phyloP scores from a whole-genome alignment of 345 rosid species.

The Lepidium didymum region DNA sequence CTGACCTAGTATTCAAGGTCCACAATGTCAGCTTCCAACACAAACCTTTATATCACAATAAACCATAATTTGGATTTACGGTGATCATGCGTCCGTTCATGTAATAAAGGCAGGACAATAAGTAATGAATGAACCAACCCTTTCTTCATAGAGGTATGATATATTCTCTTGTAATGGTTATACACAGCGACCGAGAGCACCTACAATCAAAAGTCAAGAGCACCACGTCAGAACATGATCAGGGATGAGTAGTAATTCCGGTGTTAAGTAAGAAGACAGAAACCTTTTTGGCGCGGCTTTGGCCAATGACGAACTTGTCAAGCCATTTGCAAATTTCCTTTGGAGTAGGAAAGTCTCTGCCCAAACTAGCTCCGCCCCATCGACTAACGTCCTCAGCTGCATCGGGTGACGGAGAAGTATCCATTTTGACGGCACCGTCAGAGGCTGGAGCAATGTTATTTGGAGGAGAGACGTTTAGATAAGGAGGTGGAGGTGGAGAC shows the following conservation, averaged over 20 bases:
- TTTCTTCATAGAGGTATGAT: constrained; percentile 50
- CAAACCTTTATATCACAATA: not conserved
- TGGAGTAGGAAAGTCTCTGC: constrained; percentile 87
- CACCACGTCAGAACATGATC: not conserved
- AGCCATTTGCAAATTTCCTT: constrained; percentile 85
- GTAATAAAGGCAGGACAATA: not conserved
- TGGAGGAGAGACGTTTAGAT: constrained; percentile 52
- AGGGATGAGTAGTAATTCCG: not conserved
- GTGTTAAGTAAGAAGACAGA: not conserved
- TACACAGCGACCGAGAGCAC: constrained; percentile 92
- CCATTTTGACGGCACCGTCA: constrained; percentile 52
- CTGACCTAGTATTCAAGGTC: constrained; percentile 66
- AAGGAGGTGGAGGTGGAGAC: constrained; percentile 45
- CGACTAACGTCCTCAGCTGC: constrained; percentile 29
- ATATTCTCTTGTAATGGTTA: constrained; percentile 91
- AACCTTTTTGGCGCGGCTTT: constrained; percentile 81
- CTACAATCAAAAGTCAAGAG: constrained; percentile 34
- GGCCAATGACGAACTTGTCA: constrained; percentile 86
- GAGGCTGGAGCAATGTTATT: constrained; percentile 49
- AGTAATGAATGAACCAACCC: constrained; percentile 50
- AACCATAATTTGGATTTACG: not conserved
- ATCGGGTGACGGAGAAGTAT: constrained; percentile 39
- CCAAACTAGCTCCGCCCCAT: constrained; percentile 88
- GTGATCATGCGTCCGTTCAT: not conserved
- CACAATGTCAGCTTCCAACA: constrained; percentile 31